Evolutionary conservation across 352 stramenopile genomes (phyloP).

Genomic region (Globisporangium mamillatum): DNA sequence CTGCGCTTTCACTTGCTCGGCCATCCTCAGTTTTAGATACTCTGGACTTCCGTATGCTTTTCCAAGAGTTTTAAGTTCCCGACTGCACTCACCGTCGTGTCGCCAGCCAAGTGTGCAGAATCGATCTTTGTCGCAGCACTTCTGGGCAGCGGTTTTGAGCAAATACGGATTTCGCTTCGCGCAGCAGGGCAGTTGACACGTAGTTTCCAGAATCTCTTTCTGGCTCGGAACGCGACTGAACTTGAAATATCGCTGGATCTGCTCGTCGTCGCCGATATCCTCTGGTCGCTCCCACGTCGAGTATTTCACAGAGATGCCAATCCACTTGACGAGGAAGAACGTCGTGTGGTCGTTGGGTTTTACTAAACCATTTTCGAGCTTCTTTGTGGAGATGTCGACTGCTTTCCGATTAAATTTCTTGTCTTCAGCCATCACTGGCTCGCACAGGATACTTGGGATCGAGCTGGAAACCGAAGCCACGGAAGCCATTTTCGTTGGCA

Average conservation of each 20-base stretch:
- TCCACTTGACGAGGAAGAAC: conserved; percentile 89
- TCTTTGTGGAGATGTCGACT: conserved; percentile 17
- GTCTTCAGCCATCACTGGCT: conserved; percentile 36
- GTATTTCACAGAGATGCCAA: conserved; percentile 79
- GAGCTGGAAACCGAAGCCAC: conserved; percentile 13
- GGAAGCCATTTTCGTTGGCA: conserved; percentile 1
- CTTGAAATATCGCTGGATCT: conserved; percentile 89
- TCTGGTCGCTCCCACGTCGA: conserved; percentile 87
- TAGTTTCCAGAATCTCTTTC: conserved; percentile 81
- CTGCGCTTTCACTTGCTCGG: conserved; percentile 86
- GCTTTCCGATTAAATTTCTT: conserved; percentile 75
- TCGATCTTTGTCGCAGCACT: conserved; percentile 73
- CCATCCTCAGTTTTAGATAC: conserved; percentile 72
- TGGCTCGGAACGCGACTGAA: conserved; percentile 77
- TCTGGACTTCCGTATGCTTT: conserved; percentile 63
- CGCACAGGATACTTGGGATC: conserved; percentile 53
- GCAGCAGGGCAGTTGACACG: conserved; percentile 84
- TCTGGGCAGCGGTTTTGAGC: conserved; percentile 38
- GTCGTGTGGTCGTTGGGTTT: conserved; percentile 46
- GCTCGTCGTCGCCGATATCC: conserved; percentile 87
- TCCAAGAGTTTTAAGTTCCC: conserved; percentile 66
- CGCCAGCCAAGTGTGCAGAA: conserved; percentile 80
- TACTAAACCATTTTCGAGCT: conserved; percentile 8
- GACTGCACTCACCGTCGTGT: conserved; percentile 76
- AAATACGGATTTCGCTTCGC: conserved; percentile 72